phyloP scores from a whole-genome alignment of 2,329 filamentous ascomycete species.

The Nemania sp. region DNA sequence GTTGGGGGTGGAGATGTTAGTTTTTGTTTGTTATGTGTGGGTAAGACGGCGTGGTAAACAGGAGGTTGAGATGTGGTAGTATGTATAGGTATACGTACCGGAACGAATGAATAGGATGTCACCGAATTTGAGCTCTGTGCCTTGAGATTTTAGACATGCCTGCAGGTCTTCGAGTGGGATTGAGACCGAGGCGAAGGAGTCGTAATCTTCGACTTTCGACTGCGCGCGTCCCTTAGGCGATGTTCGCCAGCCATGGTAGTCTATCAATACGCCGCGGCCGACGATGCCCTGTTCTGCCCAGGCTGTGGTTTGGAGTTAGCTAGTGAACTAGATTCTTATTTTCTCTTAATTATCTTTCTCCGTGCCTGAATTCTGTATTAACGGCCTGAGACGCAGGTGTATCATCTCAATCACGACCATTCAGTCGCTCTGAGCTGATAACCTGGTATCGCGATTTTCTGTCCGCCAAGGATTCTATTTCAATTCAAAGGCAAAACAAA shows the following conservation, averaged over 20 bases:
- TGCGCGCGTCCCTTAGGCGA: slow-evolving; percentile 38
- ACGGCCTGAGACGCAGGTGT: no score
- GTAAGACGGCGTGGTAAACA: background rate
- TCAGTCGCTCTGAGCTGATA: no score
- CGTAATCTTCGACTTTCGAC: slow-evolving; percentile 36
- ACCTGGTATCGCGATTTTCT: no score
- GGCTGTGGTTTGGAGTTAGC: slow-evolving; percentile 35
- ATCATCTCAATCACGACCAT: no score
- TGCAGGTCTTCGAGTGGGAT: slow-evolving; percentile 47
- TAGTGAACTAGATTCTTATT: background rate
- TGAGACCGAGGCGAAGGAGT: slow-evolving; percentile 40
- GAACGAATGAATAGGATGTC: slow-evolving; percentile 56
- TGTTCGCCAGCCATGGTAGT: slow-evolving; percentile 52
- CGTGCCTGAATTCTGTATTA: background rate
- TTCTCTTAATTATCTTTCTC: background rate
- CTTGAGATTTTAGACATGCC: slow-evolving; percentile 49
- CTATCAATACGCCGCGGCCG: slow-evolving; percentile 57
- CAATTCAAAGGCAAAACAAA: no score
- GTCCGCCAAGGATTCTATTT: no score
- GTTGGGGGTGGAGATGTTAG: background rate
- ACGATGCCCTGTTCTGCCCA: slow-evolving; percentile 59
- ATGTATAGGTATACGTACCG: slow-evolving; percentile 26
- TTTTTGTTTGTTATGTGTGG: background rate
- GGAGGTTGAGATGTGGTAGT: background rate
- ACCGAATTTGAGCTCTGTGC: slow-evolving; percentile 53